Evolutionary conservation across 192 early-diverging fungal genomes (phyloP), one percentile per base, ranked within the genome.

Genomic region (Geranomyces michiganensis): DNA sequence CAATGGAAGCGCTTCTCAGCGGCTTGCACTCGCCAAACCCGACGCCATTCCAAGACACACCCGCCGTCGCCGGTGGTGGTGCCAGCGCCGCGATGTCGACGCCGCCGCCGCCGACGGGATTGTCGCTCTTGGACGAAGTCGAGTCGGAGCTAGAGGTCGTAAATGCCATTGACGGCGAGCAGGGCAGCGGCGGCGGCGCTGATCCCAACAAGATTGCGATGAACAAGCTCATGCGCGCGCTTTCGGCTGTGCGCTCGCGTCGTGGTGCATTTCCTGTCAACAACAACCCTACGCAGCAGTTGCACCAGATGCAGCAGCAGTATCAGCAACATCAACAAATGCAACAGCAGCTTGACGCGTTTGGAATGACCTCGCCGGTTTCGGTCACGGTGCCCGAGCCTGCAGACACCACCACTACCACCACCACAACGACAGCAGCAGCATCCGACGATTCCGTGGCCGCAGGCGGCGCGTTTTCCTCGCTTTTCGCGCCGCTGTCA

Each of bases 71-170:
- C 2, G 0, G 27, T 19, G 19, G 10, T 17, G 17, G 10, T 14
- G 21, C 24, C 21, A 5, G 64, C 19, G 14, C 22, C 15, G 8
- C 26, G 2, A 41, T 12, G 63, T 14, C 15, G 17, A 31, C 4
- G 2, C 5, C 1, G 44, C 1, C 19, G 17, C 2, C 31, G 3
- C 24, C n/a, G 31, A 27, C n/a, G 9, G 51, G 43, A 19, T 22
- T 68, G 0, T 32, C 49, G 21, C 12, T 68, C 30, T 49, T 68
- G 24, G 66, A 68, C 53, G 66, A 68, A 30, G 45, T 68, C 7
- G 66, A 68, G 53, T 68, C 66, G 36, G 66, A 68, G 32, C 27
- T 68, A n/a, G 27, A 68, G 51, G 29, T 26, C 26, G 43, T 68
- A 21, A 29, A 65, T 65, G 47, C 43, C 15, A 26, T 22, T 1